Percentiles rank a stretch among this genome's conserved stretches.
These are phyloP conservation scores for Diaporthe citri DNA, from an alignment of 2,329 filamentous ascomycete species.

Conservation along the genomic window DNA sequence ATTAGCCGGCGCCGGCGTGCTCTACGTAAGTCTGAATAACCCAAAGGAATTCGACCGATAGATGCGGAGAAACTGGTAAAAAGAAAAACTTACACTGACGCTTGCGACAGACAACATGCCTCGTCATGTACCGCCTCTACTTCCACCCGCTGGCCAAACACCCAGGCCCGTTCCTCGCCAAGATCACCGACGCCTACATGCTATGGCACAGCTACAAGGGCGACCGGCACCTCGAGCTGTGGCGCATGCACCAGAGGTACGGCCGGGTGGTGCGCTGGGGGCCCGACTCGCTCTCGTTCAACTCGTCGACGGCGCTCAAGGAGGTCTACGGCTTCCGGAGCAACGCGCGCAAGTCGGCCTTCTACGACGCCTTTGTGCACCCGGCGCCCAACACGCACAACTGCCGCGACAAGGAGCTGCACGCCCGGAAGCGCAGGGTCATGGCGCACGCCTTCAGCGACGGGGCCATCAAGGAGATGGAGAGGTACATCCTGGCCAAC, in stretches of 20 bases:
- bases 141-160: conserved; percentile 76
- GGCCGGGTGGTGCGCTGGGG: conserved; percentile 80
- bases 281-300: conserved; percentile 83
- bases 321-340: conserved; percentile 74
- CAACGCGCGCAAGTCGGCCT: conserved; percentile 76
- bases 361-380: conserved; percentile 80
- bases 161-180: conserved; percentile 73
- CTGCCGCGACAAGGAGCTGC: conserved; percentile 74
- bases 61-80: neutral
- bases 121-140: conserved; percentile 69
- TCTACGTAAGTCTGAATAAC: conserved; percentile 56
- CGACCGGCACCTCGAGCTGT: conserved; percentile 80
- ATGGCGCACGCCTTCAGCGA: conserved; percentile 80
- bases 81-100: conserved; percentile 16
- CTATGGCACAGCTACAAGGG: conserved; percentile 82
- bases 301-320: conserved; percentile 76
- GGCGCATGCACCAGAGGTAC: conserved; percentile 78
- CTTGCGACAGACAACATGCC: conserved; percentile 51
- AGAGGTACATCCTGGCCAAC: conserved; percentile 75
- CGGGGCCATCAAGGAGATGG: conserved; percentile 74
- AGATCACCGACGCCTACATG: conserved; percentile 73
- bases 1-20: conserved; percentile 49
- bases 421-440: conserved; percentile 79
- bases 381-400: conserved; percentile 81
- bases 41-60: neutral